Evolutionary conservation across 1,284 basidiomycete species (phyloP), one percentile per base, ranked within the genome.

Genomic region (Fereydounia khargensis): DNA sequence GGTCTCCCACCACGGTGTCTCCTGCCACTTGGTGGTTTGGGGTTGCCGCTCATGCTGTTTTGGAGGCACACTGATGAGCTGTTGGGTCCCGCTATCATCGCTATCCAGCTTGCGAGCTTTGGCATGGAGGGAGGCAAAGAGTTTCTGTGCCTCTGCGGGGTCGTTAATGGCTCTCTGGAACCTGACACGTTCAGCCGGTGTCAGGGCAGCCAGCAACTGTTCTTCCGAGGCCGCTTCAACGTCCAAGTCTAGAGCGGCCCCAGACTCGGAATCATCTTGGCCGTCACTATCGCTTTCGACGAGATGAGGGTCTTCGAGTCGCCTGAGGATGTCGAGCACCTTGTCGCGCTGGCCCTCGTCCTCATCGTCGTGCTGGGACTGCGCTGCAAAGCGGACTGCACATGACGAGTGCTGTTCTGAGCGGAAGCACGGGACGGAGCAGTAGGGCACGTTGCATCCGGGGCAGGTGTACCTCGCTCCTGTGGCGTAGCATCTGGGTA

Each of bases 361-460:
- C 21, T 27, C 39, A 10, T 34, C 21, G 8, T 18, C 22, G 32
- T 41, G 6, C 17, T 39, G 0, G 42, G 40, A 32, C 1, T 7
- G 5, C 8, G 50, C 31, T 23, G 65, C 45, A 35, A 72, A 70
- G 3, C 46, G 34, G 8, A 35, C 20, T 9, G 67, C 41, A 35
- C 69, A 72, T 0, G 47, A 42, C n/a, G 48, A 35, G 39, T 72
- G 69, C 14, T 35, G 39, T 6, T 27, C 17, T 13, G 43, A 48
- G 6, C 65, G 56, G 20, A 64, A 72, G 48, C 69, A 72, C 4
- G 17, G 18, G 11, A 68, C 48, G 7, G 67, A 66, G 47, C 69
- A 72, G 42, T 57, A 72, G 1, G 69, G 69, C 2, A 55, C 39
- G 31, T 70, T 63, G 55, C 69, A 72, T 31, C 44, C 40, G 1